Percentiles rank a stretch among this genome's conserved stretches.
Evolutionary conservation across 2,329 filamentous ascomycete species (phyloP).

Genomic region (Ophiostoma populinum): DNA sequence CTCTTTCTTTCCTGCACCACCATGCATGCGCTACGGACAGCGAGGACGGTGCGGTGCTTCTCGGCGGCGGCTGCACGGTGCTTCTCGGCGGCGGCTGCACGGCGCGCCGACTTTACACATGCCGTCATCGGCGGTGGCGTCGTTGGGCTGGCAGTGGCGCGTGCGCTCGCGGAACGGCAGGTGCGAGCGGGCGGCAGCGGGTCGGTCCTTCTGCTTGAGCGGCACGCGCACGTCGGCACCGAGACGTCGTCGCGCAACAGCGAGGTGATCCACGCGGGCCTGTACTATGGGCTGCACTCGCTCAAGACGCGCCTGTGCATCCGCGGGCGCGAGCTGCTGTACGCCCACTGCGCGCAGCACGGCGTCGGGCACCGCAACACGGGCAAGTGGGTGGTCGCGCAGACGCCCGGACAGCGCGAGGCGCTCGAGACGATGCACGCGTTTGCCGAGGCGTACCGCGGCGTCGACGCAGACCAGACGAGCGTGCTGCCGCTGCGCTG

Average conservation of each 20-base stretch:
- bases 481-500: slow-evolving; percentile 46
- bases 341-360: slow-evolving; percentile 53
- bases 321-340: slow-evolving; percentile 57
- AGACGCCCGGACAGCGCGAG: slow-evolving; percentile 52
- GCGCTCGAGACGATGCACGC: slow-evolving; percentile 36
- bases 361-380: slow-evolving; percentile 54
- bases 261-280: slow-evolving; percentile 89
- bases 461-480: slow-evolving; percentile 14
- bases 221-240: slow-evolving; percentile 56
- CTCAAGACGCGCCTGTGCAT: slow-evolving; percentile 79
- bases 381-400: slow-evolving; percentile 92
- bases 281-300: slow-evolving; percentile 65
- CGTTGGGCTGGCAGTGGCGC: slow-evolving; percentile 65
- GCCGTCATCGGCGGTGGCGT: slow-evolving; percentile 39
- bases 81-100: slow-evolving; percentile 3
- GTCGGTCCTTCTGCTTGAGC: slow-evolving; percentile 64
- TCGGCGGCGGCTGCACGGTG: not conserved
- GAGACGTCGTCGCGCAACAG: slow-evolving; percentile 85
- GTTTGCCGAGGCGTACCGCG: slow-evolving; percentile 23
- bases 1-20: too few relatives aligned
- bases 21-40: too few relatives aligned
- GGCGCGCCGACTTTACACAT: slow-evolving; percentile 7
- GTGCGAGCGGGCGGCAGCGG: too few relatives aligned
- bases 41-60: too few relatives aligned
- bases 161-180: slow-evolving; percentile 44